A percentile compares a stretch with the other conserved stretches of the same genome.
Conservation (phyloP, 108 stramenopile species). For the Nitzschia inconspicua region DNA sequence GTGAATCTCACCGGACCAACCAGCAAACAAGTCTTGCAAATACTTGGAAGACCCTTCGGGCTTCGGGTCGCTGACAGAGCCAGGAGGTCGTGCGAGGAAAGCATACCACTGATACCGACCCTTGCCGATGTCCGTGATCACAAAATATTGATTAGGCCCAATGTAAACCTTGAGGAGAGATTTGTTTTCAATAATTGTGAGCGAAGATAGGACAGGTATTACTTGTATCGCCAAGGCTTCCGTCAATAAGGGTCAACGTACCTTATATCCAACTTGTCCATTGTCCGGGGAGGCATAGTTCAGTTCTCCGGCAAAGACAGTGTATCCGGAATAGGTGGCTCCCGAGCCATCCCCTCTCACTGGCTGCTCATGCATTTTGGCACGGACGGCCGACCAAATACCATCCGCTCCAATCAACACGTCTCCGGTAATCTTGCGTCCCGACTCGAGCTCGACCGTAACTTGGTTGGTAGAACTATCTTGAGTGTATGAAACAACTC, state of each 20-base stretch:
- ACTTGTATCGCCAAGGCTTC: too few relatives aligned
- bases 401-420: slow-evolving; percentile 82
- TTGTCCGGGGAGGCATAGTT: slow-evolving; percentile 56
- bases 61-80: slow-evolving; percentile 42
- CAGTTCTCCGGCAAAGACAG: slow-evolving; percentile 71
- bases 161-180: too few relatives aligned
- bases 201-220: too few relatives aligned
- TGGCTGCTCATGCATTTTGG: slow-evolving; percentile 51
- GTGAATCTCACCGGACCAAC: slow-evolving; percentile 68
- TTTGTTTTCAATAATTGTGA: too few relatives aligned
- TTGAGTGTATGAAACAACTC: slow-evolving; percentile 36
- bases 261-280: slow-evolving; percentile 74
- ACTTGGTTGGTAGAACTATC: slow-evolving; percentile 31
- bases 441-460: slow-evolving; percentile 40
- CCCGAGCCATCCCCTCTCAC: slow-evolving; percentile 48
- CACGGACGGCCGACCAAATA: slow-evolving; percentile 68
- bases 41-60: slow-evolving; percentile 55
- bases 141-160: slow-evolving; percentile 76
- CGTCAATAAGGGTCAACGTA: too few relatives aligned
- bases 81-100: slow-evolving; percentile 61
- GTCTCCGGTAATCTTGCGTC: slow-evolving; percentile 43
- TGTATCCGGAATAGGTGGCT: slow-evolving; percentile 69
- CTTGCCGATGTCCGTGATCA: slow-evolving; percentile 74
- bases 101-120: slow-evolving; percentile 81
- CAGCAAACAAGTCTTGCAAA: slow-evolving; percentile 54